Evolutionary conservation across 768 basidiomycete species (phyloP), one percentile per base, ranked within the genome.

Genomic region (Suillus decipiens): DNA sequence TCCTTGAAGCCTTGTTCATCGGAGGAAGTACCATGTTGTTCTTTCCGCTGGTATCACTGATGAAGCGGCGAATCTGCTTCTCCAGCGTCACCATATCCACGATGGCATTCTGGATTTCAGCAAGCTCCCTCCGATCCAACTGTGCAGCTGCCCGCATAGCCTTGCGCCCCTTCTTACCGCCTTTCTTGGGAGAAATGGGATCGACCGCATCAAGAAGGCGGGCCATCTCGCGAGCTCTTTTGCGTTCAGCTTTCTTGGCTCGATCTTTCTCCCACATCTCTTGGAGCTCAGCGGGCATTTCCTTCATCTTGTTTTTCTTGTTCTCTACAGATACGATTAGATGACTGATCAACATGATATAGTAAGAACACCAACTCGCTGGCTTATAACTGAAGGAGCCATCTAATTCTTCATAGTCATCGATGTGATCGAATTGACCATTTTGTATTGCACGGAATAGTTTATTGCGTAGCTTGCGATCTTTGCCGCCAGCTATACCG

Each of bases 221-320:
- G 17, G 82, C 86, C 3, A 82, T 74, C 1, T 79, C 82, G 0
- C 93, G 87, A 17, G 82, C 79, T 2, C 78, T 82, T 72, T 93
- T 96, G 70, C 79, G 73, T 62, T 88, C 86, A 0, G 93, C 93
- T 72, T 97, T 99, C 78, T 88, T 90, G 59, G 80, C 77, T 2
- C 94, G 92, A 71, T 98, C 96, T 54, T 83, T 83, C 51, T 86
- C 84, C 94, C 94, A 97, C 63, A 86, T 88, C 0, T 76, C 83
- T 59, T 79, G 81, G 9, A 97, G 80, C 7, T 87, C 82, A 1
- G 77, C 68, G 0, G 91, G 85, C 12, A 90, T 68, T 53, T 78
- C 76, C 64, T 79, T 82, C 62, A 79, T 72, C 67, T 81, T 83
- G 31, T 74, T 68, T 69, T 88, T 86, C 68, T 84, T 87, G 36